Base-by-base conservation (phyloP, 768 basidiomycete species). In the Rhizopogon vinicolor region DNA sequence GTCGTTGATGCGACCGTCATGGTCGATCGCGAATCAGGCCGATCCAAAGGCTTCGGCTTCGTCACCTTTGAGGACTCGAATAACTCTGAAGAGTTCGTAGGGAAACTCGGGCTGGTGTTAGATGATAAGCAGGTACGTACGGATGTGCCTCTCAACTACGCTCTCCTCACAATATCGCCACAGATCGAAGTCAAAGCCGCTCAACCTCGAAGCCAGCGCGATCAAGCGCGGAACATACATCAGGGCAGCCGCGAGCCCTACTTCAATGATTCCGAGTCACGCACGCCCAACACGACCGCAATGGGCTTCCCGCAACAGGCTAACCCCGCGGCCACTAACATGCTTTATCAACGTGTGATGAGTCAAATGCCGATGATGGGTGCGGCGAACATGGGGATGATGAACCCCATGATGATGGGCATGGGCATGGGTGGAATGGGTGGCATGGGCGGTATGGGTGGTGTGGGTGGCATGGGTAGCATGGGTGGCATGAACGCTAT, bases 101-200 rank as follows among this genome's bases (percentile, higher is more conserved):
- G 81, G 3, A 82, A 82, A 57, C 73, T 82, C n/a, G 85, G 83
- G 13, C 74, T 91, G 42, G 73, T 84, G 19, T 70, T 91, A 50
- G 89, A 91, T 57, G 90, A 89, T 44, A 90, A 91, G 64, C 80
- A 85, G 77, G 91, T 85, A 49, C 58, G 79, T 70, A 19, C 25
- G 9, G 5, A 46, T 18, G 35, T 12, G 7, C 16, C 19, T 51
- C 39, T 33, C 19, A 31, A n/a, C 12, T 10, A 52, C 28, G 28
- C 29, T 13, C 5, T 35, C 19, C 1, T 42, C 44, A 44, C 12
- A 51, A 43, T 41, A 19, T 37, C 28, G 25, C 45, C 44, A 1
- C 40, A 91, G 89, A 88, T 93, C 62, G 91, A 92, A 69, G 87
- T 92, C 51, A 91, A 91, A 70, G 75, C 81, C 58, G 91, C 90